Base-by-base conservation (phyloP, 257 asterid genomes). In the Solanum raphanifolium region DNA sequence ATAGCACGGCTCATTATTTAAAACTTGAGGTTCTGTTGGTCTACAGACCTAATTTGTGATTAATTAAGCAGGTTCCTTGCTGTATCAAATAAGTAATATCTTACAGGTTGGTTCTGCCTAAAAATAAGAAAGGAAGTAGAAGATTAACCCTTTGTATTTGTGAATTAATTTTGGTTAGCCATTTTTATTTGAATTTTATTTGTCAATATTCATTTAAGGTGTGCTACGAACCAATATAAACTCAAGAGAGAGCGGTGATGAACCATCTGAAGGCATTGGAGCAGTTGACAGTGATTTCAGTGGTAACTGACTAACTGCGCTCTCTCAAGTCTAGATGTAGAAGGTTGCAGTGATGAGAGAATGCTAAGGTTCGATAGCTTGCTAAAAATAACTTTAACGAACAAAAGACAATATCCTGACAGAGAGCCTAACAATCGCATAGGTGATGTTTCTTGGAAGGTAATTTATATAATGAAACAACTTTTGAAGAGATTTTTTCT, bases 291-390 rank as follows among this genome's bases (percentile, higher is more conserved):
- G 41, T 43, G 89, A 88, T 88, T 87, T 69, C 86, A 84, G 35
- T 79, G 86, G 72, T 66, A 90, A 73, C 60, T 62, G 83, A 12
- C 52, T 43, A 43, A 43, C 6, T 0, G 16, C 52, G 88, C 88
- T 85, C 90, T 29, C 87, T 87, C 87, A 74, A 88, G 86, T 87
- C 58, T 86, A 73, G 89, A 91, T 86, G 87, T 88, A 36, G 89
- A 46, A 46, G 7, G 18, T 48, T 48, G 58, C 7, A 48, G 21
- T 38, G 29, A 88, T 78, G 89, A 72, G 32, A 69, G 84, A 86
- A 81, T 5, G 13, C 81, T 85, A 58, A 76, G 62, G 52, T 74
- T 85, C 25, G 76, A 73, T 73, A 74, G 83, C 88, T 88, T 38
- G 58, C 66, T 31, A 75, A 89, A 34, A 15, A 21, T 58, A 81